phyloP scores from a whole-genome alignment of 306 rosid species.

The Bauhinia variegata region DNA sequence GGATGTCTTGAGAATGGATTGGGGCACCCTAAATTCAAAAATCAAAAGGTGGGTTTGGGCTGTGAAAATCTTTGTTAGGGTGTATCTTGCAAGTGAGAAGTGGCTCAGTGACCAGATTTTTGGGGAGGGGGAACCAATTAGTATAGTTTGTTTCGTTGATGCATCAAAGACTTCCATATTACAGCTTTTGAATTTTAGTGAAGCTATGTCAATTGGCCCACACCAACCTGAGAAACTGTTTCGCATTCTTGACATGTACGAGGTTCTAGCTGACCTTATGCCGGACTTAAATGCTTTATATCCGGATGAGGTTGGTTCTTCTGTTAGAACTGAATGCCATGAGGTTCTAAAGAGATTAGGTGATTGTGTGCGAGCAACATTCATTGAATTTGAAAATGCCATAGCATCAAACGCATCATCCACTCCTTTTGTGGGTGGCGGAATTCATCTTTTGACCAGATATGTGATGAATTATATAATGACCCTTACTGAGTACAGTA shows the following conservation, averaged over 20 bases:
- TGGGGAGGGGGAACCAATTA: constrained; percentile 58
- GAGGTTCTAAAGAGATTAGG: constrained; percentile 79
- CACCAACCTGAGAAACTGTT: constrained; percentile 83
- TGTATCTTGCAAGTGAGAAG: constrained; percentile 83
- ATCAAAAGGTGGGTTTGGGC: constrained; percentile 83
- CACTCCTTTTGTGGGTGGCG: constrained; percentile 74
- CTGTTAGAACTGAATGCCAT: constrained; percentile 65
- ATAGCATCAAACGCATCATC: constrained; percentile 70
- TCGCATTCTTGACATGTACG: constrained; percentile 90
- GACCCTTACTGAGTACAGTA: constrained; percentile 70
- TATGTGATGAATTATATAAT: constrained; percentile 87
- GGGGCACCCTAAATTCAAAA: constrained; percentile 73
- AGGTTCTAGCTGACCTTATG: constrained; percentile 72
- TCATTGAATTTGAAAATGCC: constrained; percentile 69
- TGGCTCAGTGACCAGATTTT: constrained; percentile 78
- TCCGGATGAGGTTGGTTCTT: constrained; percentile 68
- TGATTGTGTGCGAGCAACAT: constrained; percentile 68
- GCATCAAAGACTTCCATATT: constrained; percentile 81
- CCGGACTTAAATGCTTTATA: constrained; percentile 69
- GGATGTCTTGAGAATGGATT: constrained; percentile 79
- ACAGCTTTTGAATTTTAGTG: constrained; percentile 87
- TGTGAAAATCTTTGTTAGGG: constrained; percentile 84
- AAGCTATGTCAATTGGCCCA: constrained; percentile 92
- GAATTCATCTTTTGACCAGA: constrained; percentile 75
- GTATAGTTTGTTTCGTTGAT: constrained; percentile 67